Evolutionary conservation across 495 filamentous ascomycete genomes (phyloP).

Genomic region (Podospora fimiseda): DNA sequence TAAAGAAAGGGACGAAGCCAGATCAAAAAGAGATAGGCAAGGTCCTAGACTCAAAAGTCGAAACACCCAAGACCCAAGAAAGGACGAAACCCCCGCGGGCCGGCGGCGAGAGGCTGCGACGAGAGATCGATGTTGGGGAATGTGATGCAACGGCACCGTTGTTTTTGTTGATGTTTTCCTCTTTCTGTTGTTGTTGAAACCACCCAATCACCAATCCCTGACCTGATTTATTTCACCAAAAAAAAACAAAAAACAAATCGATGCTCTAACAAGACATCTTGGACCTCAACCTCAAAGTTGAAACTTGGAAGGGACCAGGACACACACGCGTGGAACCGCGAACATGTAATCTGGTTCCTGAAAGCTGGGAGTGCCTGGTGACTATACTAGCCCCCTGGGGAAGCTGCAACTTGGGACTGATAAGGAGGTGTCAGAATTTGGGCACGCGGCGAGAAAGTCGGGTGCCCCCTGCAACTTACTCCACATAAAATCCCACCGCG

Average conservation of each 20-base stretch:
- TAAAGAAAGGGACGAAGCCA: not conserved
- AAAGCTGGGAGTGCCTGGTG: no score
- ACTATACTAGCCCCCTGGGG: no score
- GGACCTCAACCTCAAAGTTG: not conserved
- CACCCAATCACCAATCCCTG: no score
- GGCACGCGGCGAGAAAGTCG: not conserved
- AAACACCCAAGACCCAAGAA: not conserved
- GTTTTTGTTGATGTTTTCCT: not conserved
- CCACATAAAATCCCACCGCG: not conserved
- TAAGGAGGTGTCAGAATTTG: constrained; percentile 5
- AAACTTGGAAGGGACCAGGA: not conserved
- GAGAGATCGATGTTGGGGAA: no score
- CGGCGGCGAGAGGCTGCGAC: not conserved
- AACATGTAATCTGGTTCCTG: not conserved
- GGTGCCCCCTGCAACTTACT: not conserved
- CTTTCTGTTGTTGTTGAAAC: not conserved
- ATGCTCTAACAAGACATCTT: constrained; percentile 6
- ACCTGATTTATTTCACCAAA: no score
- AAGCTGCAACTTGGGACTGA: not conserved
- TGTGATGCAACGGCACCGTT: no score
- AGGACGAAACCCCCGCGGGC: not conserved
- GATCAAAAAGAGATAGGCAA: not conserved
- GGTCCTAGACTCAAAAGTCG: not conserved
- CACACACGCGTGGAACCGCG: constrained; percentile 2
- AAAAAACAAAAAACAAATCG: constrained; percentile 2